These are phyloP conservation scores for Volutella citrinella DNA, from an alignment of 2,329 filamentous ascomycete species.

Conservation along the genomic window DNA sequence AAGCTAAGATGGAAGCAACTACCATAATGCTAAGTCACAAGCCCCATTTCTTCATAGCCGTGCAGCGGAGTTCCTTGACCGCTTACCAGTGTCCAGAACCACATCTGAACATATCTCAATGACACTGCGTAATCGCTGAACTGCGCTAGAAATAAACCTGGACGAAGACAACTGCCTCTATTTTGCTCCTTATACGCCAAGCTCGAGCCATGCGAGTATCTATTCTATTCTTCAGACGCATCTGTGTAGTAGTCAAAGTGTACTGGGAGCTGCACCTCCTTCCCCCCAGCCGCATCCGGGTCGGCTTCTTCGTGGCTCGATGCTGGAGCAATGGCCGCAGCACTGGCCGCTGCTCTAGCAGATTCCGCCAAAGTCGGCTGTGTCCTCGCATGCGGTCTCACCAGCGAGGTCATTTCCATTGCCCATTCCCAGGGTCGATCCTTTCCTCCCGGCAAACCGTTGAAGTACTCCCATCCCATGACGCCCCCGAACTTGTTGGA, in stretches of 20 bases:
- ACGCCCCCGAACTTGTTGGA: slow-evolving; percentile 78
- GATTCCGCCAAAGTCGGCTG: neutral
- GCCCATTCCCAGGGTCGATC: slow-evolving; percentile 77
- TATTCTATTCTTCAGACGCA: slow-evolving; percentile 12
- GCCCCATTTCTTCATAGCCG: too few species aligned
- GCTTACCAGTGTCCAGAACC: too few species aligned
- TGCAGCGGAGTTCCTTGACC: too few species aligned
- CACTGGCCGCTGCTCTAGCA: neutral
- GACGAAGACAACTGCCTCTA: too few species aligned
- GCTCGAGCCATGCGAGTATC: too few species aligned
- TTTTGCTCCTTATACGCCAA: too few species aligned
- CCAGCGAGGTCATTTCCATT: slow-evolving; percentile 54
- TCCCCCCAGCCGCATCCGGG: slow-evolving; percentile 22
- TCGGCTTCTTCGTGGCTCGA: slow-evolving; percentile 16
- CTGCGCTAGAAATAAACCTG: too few species aligned
- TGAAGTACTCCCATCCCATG: slow-evolving; percentile 97
- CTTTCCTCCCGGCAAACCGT: slow-evolving; percentile 64
- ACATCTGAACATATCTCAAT: too few species aligned
- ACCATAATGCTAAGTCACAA: too few species aligned
- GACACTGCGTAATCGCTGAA: too few species aligned
- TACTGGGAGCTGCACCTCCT: slow-evolving; percentile 26
- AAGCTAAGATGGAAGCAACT: too few species aligned
- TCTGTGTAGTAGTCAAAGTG: slow-evolving; percentile 36
- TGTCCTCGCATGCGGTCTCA: slow-evolving; percentile 27
- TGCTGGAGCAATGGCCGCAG: neutral